Evolutionary conservation across 768 basidiomycete genomes (phyloP), one percentile per base, ranked within the genome.

Genomic region (Tylopilus sp.): DNA sequence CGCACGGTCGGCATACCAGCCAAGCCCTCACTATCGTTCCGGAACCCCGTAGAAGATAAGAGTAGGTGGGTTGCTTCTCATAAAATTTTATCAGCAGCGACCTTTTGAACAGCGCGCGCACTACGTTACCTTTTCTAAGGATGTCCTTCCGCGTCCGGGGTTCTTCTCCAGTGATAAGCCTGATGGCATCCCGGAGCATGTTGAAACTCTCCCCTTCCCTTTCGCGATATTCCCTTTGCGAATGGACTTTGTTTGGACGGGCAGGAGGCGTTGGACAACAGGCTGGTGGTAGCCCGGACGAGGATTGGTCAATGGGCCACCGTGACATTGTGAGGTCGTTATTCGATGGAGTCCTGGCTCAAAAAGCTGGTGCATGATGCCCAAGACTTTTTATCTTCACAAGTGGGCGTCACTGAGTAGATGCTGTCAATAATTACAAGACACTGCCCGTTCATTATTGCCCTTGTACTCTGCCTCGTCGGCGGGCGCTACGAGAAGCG

Each of bases 181-280:
- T 54, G 29, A 67, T 58, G 19, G 46, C 28, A 4, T 48, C 42
- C 3, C 65, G 56, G 14, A 67, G 67, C 11, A 5, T 25, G 13
- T 48, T 47, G 21, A 67, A 60, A 41, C 48, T 44, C 9, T 57
- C 62, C 6, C 26, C 31, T n/a, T 67, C 66, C 37, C 45, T 62
- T 41, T 62, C 63, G 6, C 65, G 62, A 33, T 67, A 67, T 21
- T 48, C 55, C 48, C 46, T 56, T 24, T 67, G 66, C 42, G 30
- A 19, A 4, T 24, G 14, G 8, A 37, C 53, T 33, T 60, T 67
- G 34, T 21, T 55, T 16, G 47, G 64, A 24, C 43, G 59, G 13
- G 56, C 13, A 2, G 51, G 43, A 3, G 48, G 16, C 0, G 41
- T 1, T 21, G n/a, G 41, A 1, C n/a, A n/a, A n/a, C n/a, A n/a